Percentiles rank a stretch among this genome's conserved stretches.
Evolutionary conservation across 2,329 filamentous ascomycete species (phyloP).

Genomic region (Verticillium nubilum): DNA sequence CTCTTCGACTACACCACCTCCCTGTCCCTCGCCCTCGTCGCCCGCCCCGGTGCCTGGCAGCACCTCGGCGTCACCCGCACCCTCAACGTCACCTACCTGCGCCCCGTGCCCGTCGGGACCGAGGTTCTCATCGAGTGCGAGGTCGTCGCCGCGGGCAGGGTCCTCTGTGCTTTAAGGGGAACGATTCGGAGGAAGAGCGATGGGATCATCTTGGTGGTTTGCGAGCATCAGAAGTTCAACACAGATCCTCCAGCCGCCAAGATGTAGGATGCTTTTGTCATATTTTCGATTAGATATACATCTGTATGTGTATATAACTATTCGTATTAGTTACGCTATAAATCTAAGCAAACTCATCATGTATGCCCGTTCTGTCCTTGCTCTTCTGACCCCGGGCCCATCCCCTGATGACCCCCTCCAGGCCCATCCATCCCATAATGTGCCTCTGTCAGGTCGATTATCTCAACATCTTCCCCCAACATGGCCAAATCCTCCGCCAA

Average conservation of each 20-base stretch:
- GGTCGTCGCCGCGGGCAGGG: conserved; percentile 51
- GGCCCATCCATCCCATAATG: background rate
- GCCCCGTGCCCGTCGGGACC: conserved; percentile 49
- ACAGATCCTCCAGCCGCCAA: conserved; percentile 39
- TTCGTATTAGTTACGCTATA: background rate
- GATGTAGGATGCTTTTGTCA: no score
- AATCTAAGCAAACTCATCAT: no score
- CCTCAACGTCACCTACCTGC: conserved; percentile 61
- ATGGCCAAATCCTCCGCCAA: conserved; percentile 14
- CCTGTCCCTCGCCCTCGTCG: conserved; percentile 49
- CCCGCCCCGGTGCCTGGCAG: conserved; percentile 55
- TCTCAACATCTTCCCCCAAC: conserved; percentile 6
- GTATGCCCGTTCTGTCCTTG: no score
- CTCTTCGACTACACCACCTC: conserved; percentile 64
- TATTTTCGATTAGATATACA: no score
- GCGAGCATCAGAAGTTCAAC: conserved; percentile 62
- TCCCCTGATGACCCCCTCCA: background rate
- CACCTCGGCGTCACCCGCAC: conserved; percentile 60
- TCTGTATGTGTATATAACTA: no score
- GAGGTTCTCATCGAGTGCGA: conserved; percentile 50
- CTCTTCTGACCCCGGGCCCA: no score
- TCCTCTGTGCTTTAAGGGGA: conserved; percentile 46
- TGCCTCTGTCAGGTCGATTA: conserved; percentile 6
- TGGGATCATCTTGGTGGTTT: conserved; percentile 48
- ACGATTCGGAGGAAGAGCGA: conserved; percentile 48